Evolutionary conservation across 2,329 filamentous ascomycete genomes (phyloP).

Genomic region (Colletotrichum aenigma): DNA sequence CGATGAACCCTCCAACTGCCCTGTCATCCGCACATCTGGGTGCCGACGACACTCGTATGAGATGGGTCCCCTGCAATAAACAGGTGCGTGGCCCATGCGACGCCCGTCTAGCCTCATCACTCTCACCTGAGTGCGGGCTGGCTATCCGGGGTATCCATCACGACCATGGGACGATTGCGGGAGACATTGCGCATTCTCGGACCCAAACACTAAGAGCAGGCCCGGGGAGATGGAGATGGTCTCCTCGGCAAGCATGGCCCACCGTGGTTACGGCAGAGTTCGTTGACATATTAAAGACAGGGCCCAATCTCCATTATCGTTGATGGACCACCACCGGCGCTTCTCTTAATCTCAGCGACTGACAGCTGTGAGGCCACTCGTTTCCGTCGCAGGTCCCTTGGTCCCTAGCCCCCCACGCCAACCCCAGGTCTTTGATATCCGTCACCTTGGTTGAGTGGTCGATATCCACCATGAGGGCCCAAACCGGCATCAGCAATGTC

Average conservation of each 20-base stretch:
- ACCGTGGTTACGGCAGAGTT: constrained; percentile 2
- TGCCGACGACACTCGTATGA: not conserved
- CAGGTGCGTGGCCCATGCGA: not conserved
- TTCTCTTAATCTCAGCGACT: not conserved
- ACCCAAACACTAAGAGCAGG: not conserved
- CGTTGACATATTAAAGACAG: constrained; percentile 17
- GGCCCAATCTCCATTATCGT: not conserved
- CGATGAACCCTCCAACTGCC: not conserved
- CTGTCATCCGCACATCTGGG: constrained; percentile 1
- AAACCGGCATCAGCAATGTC: not conserved
- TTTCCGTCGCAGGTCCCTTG: not conserved
- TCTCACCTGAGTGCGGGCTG: not conserved
- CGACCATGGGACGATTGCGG: constrained; percentile 8
- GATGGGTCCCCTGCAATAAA: constrained; percentile 10
- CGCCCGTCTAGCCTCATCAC: not conserved
- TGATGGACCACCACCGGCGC: not conserved
- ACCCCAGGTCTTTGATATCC: constrained; percentile 7
- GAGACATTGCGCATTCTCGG: not conserved
- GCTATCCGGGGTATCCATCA: not conserved
- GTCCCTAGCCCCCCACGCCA: not conserved
- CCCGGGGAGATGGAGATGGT: not conserved
- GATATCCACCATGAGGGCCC: constrained; percentile 11
- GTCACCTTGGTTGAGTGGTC: not conserved
- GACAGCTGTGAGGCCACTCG: not conserved
- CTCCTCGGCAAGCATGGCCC: not conserved